These are phyloP conservation scores for Wakefieldia striispora DNA, from an alignment of 768 basidiomycete genomes.

Conservation along the genomic window DNA sequence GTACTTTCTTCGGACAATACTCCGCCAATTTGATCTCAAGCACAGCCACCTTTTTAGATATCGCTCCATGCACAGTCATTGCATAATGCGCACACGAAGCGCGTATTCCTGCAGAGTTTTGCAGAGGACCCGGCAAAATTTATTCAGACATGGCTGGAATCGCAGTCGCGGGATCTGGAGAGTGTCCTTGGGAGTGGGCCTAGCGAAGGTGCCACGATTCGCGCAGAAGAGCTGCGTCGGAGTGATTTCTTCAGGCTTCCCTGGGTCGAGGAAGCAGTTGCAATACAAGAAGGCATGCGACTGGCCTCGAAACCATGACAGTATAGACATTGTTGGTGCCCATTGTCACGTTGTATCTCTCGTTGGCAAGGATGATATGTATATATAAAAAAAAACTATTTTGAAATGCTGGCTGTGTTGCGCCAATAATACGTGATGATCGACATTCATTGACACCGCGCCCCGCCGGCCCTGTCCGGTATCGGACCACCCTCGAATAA, in stretches of 20 bases:
- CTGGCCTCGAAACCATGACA: constrained; percentile 50
- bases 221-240: constrained; percentile 84
- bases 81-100: constrained; percentile 83
- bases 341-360: too few relatives aligned
- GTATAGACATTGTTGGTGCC: too few relatives aligned
- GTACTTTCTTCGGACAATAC: constrained; percentile 37
- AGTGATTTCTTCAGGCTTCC: constrained; percentile 91
- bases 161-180: constrained; percentile 89
- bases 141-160: constrained; percentile 88
- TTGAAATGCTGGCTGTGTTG: too few relatives aligned
- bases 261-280: constrained; percentile 89
- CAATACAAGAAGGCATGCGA: constrained; percentile 79
- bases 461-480: constrained; percentile 12
- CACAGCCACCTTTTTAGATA: constrained; percentile 47
- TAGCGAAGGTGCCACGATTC: constrained; percentile 70
- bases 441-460: constrained; percentile 12
- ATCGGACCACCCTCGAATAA: constrained; percentile 5
- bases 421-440: background rate
- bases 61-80: constrained; percentile 81
- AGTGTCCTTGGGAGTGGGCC: constrained; percentile 86
- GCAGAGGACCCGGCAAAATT: constrained; percentile 75
- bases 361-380: too few relatives aligned
- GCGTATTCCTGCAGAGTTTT: constrained; percentile 82
- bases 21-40: constrained; percentile 17
- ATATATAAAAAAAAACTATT: too few relatives aligned